phyloP scores from a whole-genome alignment of 768 basidiomycete species.

The Suillus occidentalis region DNA sequence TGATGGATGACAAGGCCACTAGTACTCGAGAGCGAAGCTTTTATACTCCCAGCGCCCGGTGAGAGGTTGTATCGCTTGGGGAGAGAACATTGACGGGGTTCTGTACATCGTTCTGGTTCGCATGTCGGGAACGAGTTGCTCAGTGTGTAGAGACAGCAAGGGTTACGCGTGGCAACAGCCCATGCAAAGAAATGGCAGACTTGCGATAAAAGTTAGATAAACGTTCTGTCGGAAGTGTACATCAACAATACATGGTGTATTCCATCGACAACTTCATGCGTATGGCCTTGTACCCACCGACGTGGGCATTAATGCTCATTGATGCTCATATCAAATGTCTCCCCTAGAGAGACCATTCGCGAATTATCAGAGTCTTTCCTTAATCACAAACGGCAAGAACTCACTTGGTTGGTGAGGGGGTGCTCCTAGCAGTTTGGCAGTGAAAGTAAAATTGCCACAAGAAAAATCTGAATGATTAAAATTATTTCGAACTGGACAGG shows the following conservation, averaged over 20 bases:
- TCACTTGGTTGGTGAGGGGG: not conserved
- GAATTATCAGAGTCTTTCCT: not conserved
- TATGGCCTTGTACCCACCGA: not conserved
- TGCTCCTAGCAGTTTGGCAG: not conserved
- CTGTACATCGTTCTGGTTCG: not conserved
- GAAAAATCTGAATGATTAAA: not conserved
- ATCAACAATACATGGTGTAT: not conserved
- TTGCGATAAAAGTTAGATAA: not conserved
- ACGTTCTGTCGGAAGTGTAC: not conserved
- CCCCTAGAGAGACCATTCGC: not conserved
- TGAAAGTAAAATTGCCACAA: not conserved
- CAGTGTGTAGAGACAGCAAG: not conserved
- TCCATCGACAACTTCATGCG: not conserved
- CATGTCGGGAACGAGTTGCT: not conserved
- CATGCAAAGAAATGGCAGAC: not conserved
- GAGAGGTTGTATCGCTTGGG: not conserved
- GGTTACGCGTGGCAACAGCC: not conserved
- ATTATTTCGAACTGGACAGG: not conserved
- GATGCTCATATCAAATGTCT: not conserved
- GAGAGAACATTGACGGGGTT: not conserved
- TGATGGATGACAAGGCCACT: not conserved
- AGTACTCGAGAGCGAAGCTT: not conserved
- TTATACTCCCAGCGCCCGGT: not conserved
- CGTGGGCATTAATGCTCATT: not conserved
- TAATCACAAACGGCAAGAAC: not conserved